phyloP scores from a whole-genome alignment of 1,284 basidiomycete species.

The Pseudozyma flocculosa region DNA sequence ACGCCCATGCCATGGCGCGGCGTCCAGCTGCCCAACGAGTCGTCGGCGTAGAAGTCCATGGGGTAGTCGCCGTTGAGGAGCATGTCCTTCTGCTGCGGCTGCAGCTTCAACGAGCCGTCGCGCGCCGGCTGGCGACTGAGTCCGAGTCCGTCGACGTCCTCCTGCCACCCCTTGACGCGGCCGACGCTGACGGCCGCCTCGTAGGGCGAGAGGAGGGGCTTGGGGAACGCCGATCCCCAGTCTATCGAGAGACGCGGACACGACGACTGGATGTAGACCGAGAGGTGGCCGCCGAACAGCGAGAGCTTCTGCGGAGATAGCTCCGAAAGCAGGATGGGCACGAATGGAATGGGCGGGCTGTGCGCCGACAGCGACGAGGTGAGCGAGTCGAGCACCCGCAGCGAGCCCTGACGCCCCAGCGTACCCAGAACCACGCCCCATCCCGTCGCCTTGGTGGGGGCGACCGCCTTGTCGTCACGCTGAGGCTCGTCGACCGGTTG shows the following conservation, averaged over 20 bases:
- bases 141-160: slow-evolving; percentile 46
- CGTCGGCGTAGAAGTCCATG: slow-evolving; percentile 94
- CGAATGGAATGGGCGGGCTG: slow-evolving; percentile 64
- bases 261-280: slow-evolving; percentile 89
- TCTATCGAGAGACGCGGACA: slow-evolving; percentile 95
- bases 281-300: slow-evolving; percentile 73
- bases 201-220: slow-evolving; percentile 87
- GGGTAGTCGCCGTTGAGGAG: slow-evolving; percentile 67
- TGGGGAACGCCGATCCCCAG: slow-evolving; percentile 80
- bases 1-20: slow-evolving; percentile 57
- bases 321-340: slow-evolving; percentile 91
- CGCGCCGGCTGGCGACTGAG: slow-evolving; percentile 56
- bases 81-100: slow-evolving; percentile 16
- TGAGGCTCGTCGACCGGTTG: slow-evolving; percentile 1
- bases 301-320: slow-evolving; percentile 89
- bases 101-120: slow-evolving; percentile 1
- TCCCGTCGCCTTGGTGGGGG: slow-evolving; percentile 8
- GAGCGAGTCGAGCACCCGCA: slow-evolving; percentile 73
- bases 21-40: slow-evolving; percentile 63
- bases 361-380: slow-evolving; percentile 22
- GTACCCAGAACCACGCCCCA: slow-evolving; percentile 98
- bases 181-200: slow-evolving; percentile 88
- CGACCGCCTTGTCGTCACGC: neutral
- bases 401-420: slow-evolving; percentile 87
- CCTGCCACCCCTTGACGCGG: slow-evolving; percentile 67